Percentiles rank a stretch among this genome's conserved stretches.
Evolutionary conservation across 1,284 basidiomycete species (phyloP).

Genomic region (Gymnopus androsaceus): DNA sequence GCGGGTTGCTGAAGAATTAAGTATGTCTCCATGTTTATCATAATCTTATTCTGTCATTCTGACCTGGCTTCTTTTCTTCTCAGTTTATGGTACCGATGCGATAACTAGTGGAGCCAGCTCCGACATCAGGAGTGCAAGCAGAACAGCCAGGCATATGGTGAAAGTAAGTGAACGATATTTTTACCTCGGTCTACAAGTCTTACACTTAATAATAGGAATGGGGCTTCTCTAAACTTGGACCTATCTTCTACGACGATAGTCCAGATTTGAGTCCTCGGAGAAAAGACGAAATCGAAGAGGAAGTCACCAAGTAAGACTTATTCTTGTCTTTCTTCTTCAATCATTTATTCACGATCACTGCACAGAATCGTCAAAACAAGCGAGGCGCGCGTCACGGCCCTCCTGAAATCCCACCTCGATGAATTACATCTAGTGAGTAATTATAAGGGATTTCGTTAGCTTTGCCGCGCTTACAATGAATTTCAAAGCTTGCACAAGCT

Average conservation of each 20-base stretch:
- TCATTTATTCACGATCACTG: slow-evolving; percentile 3
- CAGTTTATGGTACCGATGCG: slow-evolving; percentile 88
- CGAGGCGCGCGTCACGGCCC: slow-evolving; percentile 66
- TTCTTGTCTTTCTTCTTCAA: neutral
- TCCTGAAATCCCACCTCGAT: slow-evolving; percentile 72
- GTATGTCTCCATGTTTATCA: slow-evolving; percentile 40
- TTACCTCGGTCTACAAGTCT: neutral
- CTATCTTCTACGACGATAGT: slow-evolving; percentile 77
- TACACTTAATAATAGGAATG: slow-evolving; percentile 49
- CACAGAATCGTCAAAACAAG: slow-evolving; percentile 74
- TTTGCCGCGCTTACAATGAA: neutral
- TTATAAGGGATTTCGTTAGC: no score
- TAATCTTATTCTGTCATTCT: slow-evolving; percentile 4
- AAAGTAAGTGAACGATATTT: slow-evolving; percentile 52
- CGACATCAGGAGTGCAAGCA: slow-evolving; percentile 80
- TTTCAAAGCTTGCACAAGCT: slow-evolving; percentile 79
- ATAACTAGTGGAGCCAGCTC: slow-evolving; percentile 90
- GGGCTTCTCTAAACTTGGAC: slow-evolving; percentile 89
- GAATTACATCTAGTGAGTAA: slow-evolving; percentile 78
- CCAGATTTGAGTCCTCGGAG: slow-evolving; percentile 73
- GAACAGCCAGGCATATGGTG: slow-evolving; percentile 86
- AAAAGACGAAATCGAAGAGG: slow-evolving; percentile 82
- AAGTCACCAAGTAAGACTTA: slow-evolving; percentile 72
- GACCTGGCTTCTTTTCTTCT: slow-evolving; percentile 13
- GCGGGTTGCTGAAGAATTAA: slow-evolving; percentile 89